Percentiles rank a stretch among this genome's conserved stretches.
Conservation (phyloP, 768 basidiomycete genomes). For the Mycena polygramma region DNA sequence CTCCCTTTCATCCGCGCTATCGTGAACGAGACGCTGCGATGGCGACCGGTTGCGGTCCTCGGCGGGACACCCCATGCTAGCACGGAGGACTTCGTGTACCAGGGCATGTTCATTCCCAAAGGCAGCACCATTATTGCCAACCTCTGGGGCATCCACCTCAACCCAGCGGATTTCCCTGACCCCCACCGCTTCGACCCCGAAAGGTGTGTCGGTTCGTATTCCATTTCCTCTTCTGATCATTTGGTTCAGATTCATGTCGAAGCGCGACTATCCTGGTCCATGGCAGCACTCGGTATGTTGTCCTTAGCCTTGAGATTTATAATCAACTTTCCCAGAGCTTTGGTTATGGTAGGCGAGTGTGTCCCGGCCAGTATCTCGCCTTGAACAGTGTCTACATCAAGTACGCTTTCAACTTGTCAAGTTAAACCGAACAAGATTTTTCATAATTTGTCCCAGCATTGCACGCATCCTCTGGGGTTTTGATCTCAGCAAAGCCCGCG, state of each 20-base stretch:
- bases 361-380: slow-evolving; percentile 31
- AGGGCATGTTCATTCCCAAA: slow-evolving; percentile 55
- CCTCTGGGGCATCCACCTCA: slow-evolving; percentile 41
- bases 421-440: background rate
- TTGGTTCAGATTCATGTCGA: slow-evolving; percentile 28
- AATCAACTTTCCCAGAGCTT: slow-evolving; percentile 17
- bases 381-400: slow-evolving; percentile 34
- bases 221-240: background rate
- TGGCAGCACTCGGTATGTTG: slow-evolving; percentile 35
- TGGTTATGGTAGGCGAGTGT: slow-evolving; percentile 36
- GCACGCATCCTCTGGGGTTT: slow-evolving; percentile 38
- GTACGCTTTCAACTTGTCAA: slow-evolving; percentile 15
- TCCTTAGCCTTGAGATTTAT: background rate
- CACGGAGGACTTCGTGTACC: slow-evolving; percentile 53
- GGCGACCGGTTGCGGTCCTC: slow-evolving; percentile 51
- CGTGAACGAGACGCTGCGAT: slow-evolving; percentile 55
- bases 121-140: slow-evolving; percentile 55
- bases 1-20: slow-evolving; percentile 54
- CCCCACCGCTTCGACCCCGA: slow-evolving; percentile 36
- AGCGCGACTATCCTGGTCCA: slow-evolving; percentile 36
- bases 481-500: slow-evolving; percentile 30
- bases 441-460: slow-evolving; percentile 16
- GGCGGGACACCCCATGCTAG: slow-evolving; percentile 55
- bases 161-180: slow-evolving; percentile 33
- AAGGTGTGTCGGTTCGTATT: background rate